Base-by-base conservation (phyloP, 2,329 filamentous ascomycete species). In the Pezicula neosporulosa region DNA sequence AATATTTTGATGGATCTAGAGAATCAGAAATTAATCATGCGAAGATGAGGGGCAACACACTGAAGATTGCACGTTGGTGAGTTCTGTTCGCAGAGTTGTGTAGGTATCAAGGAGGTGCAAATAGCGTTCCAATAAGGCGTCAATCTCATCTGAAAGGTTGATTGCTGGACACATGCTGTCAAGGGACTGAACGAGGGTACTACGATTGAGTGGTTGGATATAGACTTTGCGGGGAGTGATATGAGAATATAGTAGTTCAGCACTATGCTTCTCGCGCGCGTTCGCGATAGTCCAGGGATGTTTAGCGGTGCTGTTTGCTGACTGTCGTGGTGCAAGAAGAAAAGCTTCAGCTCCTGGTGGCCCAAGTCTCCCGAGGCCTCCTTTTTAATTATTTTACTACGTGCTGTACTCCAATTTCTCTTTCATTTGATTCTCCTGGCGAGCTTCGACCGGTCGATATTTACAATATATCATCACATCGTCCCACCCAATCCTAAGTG, bases 21-120 rank as follows among this genome's bases (percentile, higher is more conserved):
- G 19, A 39, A 18, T 15, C 38, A 50, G 33, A 9, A 46, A 12
- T 12, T 3, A 21, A 27, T 24, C n/a, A 21, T 39, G 18, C 19
- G 4, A 27, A 5, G 12, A 6, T n/a, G 21, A 30, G 36, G 41
- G 24, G n/a, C 39, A 33, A 44, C 53, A 18, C 58, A 87, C 76
- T 47, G 71, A 70, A 18, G 77, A 71, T 56, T 89, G 78, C 18
- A 80, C 69, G 12, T 66, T 63, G 41, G 74, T 72, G 36, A 91
- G 75, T 41, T 76, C 66, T 24, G 71, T 63, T 53, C 81, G 81
- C 3, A 87, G 77, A 18, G 68, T 67, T 12, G 82, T 80, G 71
- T 92, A 91, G 60, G 83, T 72, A 65, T 91, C 77, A 1, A 92
- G 71, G 1, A 87, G 75, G 49, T 65, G 55, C 9, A 93, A 80